These are phyloP conservation scores for Quercus robur DNA, from an alignment of 306 rosid species.

Conservation along the genomic window DNA sequence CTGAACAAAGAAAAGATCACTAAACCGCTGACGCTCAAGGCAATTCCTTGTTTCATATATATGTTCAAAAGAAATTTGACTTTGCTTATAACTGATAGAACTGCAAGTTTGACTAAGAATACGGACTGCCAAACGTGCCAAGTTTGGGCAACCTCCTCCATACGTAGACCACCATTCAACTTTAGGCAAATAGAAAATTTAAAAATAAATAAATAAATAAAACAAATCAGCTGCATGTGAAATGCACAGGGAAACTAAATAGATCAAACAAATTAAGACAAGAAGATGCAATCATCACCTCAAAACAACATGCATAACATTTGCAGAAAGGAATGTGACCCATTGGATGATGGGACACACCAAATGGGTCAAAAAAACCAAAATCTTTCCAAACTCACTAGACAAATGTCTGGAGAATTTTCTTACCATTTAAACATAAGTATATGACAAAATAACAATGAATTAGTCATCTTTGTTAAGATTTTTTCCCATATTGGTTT, in stretches of 20 bases:
- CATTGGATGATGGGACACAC: too few species aligned
- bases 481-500: background rate
- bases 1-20: slow-evolving; percentile 75
- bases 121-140: slow-evolving; percentile 73
- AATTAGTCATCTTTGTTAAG: too few species aligned
- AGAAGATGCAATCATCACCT: too few species aligned
- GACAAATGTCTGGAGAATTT: too few species aligned
- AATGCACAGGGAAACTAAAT: slow-evolving; percentile 8
- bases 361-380: too few species aligned
- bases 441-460: too few species aligned
- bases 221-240: background rate
- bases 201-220: background rate
- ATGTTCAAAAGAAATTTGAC: slow-evolving; percentile 53
- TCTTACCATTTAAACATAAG: too few species aligned
- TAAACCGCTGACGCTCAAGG: slow-evolving; percentile 75
- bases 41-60: slow-evolving; percentile 51
- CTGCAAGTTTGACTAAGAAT: slow-evolving; percentile 91
- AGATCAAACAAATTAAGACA: background rate
- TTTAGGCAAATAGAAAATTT: slow-evolving; percentile 24
- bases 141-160: slow-evolving; percentile 88
- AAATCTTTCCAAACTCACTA: too few species aligned
- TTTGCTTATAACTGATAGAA: slow-evolving; percentile 44
- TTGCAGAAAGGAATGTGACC: too few species aligned
- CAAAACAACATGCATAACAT: too few species aligned
- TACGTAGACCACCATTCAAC: slow-evolving; percentile 98